These are phyloP conservation scores for Aspergillus floridensis DNA, from an alignment of 2,329 filamentous ascomycete genomes.

Conservation along the genomic window DNA sequence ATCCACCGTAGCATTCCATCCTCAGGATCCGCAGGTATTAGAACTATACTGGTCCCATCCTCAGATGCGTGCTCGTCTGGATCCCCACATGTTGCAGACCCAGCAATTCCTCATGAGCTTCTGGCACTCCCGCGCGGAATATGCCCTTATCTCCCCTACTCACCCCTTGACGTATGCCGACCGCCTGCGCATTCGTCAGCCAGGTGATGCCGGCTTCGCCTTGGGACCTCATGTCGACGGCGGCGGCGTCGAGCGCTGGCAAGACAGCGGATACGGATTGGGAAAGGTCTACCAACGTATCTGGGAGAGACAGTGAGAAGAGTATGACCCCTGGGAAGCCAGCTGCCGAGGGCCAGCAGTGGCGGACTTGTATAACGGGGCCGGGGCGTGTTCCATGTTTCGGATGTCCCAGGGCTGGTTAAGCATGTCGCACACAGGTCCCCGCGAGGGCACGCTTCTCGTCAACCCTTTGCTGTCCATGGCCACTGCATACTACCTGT, in stretches of 20 bases:
- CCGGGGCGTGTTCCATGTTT: slow-evolving; percentile 76
- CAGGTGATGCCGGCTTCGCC: slow-evolving; percentile 64
- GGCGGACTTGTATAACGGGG: slow-evolving; percentile 70
- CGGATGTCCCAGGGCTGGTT: slow-evolving; percentile 85
- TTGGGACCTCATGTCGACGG: slow-evolving; percentile 69
- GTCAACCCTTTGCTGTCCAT: background rate
- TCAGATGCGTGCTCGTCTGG: slow-evolving; percentile 12
- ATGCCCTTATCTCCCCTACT: background rate
- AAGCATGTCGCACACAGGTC: slow-evolving; percentile 53
- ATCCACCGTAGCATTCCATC: background rate
- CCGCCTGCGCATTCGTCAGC: slow-evolving; percentile 64
- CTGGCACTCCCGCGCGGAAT: background rate
- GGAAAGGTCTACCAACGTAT: background rate
- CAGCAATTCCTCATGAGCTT: slow-evolving; percentile 5
- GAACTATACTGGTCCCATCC: slow-evolving; percentile 15
- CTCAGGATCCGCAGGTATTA: slow-evolving; percentile 4
- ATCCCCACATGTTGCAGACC: slow-evolving; percentile 16
- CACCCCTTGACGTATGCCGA: slow-evolving; percentile 39
- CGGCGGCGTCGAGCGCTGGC: slow-evolving; percentile 70
- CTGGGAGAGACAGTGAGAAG: background rate
- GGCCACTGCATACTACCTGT: background rate
- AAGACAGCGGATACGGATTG: slow-evolving; percentile 55
- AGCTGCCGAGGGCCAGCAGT: slow-evolving; percentile 37
- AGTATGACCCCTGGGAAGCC: background rate
- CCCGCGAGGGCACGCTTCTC: background rate